Evolutionary conservation across 192 early-diverging fungal genomes (phyloP), one percentile per base, ranked within the genome.

Genomic region (Gigaspora rosea): DNA sequence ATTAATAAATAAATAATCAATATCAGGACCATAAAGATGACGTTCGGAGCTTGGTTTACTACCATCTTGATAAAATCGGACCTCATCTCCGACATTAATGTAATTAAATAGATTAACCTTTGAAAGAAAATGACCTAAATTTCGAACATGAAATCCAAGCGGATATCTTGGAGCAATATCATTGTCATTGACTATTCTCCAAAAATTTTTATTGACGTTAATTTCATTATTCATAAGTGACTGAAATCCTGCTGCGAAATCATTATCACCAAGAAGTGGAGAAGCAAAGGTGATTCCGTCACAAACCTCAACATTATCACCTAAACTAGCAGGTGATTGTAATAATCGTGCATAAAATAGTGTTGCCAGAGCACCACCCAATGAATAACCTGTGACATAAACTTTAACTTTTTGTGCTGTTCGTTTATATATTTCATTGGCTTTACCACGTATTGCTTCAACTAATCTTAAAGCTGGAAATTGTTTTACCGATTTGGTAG

Each of bases 371-470:
- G 88, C 88, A 36, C 79, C 82, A n/a, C 87, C 87, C 13, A 88
- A 76, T 12, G 87, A 88, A 71, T 88, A 86, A 10, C 87, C 87
- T 10, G 87, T 82, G 11, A 88, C 54, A 82, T 84, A 88, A 6
- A 88, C 75, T 16, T 85, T 84, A 18, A 87, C 76, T 13, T 78
- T 10, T 78, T 74, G 10, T 48, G 65, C 48, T 15, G 56, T 76
- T 13, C 64, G 76, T 4, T 56, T 71, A 12, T 81, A 77, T 33
- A 86, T 75, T 50, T 69, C 32, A 41, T 41, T 11, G 2, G 81
- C 79, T 22, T 76, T 78, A 22, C 56, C 58, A 18, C 66, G 73
- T 32, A 88, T 73, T 15, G 84, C 84, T 13, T 76, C 52, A 58
- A 84, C 76, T 54, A 88, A 87, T 35, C 86, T 80, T 27, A 76